These are phyloP conservation scores for Epichloe sibirici DNA, from an alignment of 2,329 filamentous ascomycete genomes.

Conservation along the genomic window DNA sequence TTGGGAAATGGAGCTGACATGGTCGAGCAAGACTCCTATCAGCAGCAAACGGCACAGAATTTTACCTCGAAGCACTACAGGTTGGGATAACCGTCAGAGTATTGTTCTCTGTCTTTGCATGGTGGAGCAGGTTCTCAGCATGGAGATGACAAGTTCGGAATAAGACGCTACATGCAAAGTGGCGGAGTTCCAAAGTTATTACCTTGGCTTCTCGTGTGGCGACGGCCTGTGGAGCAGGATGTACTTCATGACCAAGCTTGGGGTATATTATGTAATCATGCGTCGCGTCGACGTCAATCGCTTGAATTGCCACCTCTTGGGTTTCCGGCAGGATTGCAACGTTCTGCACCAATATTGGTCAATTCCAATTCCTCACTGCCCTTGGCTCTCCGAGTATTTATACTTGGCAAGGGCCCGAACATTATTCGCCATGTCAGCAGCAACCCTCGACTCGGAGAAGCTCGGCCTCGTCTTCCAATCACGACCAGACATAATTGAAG, in stretches of 20 bases:
- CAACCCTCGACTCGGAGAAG: slow-evolving; percentile 35
- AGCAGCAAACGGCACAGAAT: neutral
- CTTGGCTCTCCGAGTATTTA: neutral
- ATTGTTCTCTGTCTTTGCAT: neutral
- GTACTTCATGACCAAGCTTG: too few relatives aligned
- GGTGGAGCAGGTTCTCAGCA: too few relatives aligned
- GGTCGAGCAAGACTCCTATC: neutral
- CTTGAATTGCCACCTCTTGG: neutral
- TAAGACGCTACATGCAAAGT: neutral
- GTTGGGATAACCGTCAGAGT: too few relatives aligned
- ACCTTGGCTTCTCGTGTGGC: neutral
- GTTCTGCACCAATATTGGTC: neutral
- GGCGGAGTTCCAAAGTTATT: neutral
- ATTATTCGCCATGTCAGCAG: slow-evolving; percentile 23
- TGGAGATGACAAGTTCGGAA: neutral
- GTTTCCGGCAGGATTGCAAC: neutral
- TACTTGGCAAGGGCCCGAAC: neutral
- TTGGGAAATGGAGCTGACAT: slow-evolving; percentile 47
- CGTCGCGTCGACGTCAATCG: slow-evolving; percentile 3
- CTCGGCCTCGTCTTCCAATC: slow-evolving; percentile 40
- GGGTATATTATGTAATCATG: slow-evolving; percentile 6
- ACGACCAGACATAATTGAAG: slow-evolving; percentile 42
- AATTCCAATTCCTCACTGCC: slow-evolving; percentile 4
- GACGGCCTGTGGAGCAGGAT: neutral
- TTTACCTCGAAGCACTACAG: neutral